Evolutionary conservation across 2,329 filamentous ascomycete genomes (phyloP).

Genomic region (Pseudopithomyces chartarum): DNA sequence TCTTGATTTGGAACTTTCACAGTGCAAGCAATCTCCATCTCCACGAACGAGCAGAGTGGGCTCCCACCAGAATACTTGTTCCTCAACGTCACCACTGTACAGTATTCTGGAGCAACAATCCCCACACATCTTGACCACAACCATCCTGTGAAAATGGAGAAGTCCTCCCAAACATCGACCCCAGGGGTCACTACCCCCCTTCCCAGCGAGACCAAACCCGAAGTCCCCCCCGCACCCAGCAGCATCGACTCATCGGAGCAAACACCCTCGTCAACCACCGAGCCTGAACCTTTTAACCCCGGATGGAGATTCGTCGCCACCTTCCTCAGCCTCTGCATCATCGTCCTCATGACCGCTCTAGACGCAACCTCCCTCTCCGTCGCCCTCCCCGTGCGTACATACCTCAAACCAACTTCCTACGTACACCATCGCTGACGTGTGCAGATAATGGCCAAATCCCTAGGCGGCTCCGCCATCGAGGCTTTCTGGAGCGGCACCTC

Average conservation of each 20-base stretch:
- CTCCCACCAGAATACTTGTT: too few relatives aligned
- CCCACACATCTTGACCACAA: background rate
- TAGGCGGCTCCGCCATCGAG: slow-evolving; percentile 46
- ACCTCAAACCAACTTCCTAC: background rate
- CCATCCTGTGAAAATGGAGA: slow-evolving; percentile 6
- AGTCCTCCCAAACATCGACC: slow-evolving; percentile 14
- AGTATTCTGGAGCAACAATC: background rate
- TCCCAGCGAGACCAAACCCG: slow-evolving; percentile 14
- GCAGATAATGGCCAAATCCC: slow-evolving; percentile 44
- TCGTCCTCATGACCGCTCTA: slow-evolving; percentile 66
- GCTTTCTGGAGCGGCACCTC: slow-evolving; percentile 57
- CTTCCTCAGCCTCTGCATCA: slow-evolving; percentile 57
- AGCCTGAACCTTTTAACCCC: slow-evolving; percentile 30
- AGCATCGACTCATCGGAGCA: slow-evolving; percentile 17
- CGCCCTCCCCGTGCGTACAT: slow-evolving; percentile 53
- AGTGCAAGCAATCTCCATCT: too few relatives aligned
- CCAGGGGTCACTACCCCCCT: background rate
- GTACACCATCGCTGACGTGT: slow-evolving; percentile 8
- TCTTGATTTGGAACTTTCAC: too few relatives aligned
- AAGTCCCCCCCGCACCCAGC: slow-evolving; percentile 8
- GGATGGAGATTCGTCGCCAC: slow-evolving; percentile 48
- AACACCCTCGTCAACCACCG: slow-evolving; percentile 9
- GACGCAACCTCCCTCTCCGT: slow-evolving; percentile 70
- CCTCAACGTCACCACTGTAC: background rate
- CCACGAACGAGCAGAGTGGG: too few relatives aligned